Evolutionary conservation across 805 yeast species (phyloP), one percentile per base, ranked within the genome.

Genomic region (Cyberlindnera amylophila): DNA sequence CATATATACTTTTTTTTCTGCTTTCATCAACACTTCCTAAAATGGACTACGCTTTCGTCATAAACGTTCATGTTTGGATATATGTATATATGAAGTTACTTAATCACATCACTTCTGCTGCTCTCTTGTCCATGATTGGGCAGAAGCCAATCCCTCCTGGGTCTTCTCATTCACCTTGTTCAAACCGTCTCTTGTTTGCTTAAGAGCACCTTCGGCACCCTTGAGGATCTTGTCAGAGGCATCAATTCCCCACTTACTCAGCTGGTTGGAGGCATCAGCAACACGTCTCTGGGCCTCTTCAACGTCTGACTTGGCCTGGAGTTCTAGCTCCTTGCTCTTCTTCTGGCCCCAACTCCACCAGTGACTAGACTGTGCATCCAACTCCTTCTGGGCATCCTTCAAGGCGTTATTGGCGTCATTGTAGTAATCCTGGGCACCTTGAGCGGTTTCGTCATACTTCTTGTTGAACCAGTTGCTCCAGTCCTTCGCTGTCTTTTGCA

Each of bases 281-380:
- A 52, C 19, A 36, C 57, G 50, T 11, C 21, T 19, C 41, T 56
- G 49, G 1, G 62, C 58, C 1, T 52, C 61, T 15, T 62, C 61
- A 32, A 59, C 59, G 29, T 62, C 50, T 29, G 49, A 50, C 50
- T 61, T 58, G 23, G 69, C 65, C 19, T 57, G 53, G 3, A 41
- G 49, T 24, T 59, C 56, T 14, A 67, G 53, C 31, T 68, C 69
- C 37, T 62, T 57, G 35, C 64, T 57, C 36, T 62, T 57, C 34
- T 61, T 57, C 57, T 67, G 62, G 23, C 61, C 52, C 34, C 61
- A 55, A 15, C 72, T 69, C 65, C 70, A 67, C 73, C 75, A 67
- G 16, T 61, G 57, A 17, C 54, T 52, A 31, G 64, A 53, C 16
- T 60, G 53, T 6, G 61, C 50, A 8, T 61, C 59, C 11, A 66